A percentile compares a stretch with the other conserved stretches of the same genome.
phyloP scores from a whole-genome alignment of 441 rosid genomes.

The Erodium trifolium region DNA sequence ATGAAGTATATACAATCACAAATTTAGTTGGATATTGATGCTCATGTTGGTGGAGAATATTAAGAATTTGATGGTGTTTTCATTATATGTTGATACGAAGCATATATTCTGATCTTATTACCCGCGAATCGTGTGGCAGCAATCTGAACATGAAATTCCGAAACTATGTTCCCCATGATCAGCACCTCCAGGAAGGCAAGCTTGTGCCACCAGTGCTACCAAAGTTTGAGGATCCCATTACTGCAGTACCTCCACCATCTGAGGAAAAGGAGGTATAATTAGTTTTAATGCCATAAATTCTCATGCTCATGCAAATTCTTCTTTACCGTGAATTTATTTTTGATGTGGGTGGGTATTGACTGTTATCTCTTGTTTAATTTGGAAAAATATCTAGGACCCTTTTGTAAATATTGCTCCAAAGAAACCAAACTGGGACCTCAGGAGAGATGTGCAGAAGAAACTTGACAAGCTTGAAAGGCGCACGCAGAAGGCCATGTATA shows the following conservation, averaged over 20 bases:
- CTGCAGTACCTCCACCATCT: conserved; percentile 43
- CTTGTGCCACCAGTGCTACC: conserved; percentile 85
- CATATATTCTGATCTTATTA: neutral
- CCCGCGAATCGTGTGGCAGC: conserved; percentile 27
- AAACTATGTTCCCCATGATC: conserved; percentile 86
- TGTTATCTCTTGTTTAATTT: conserved; percentile 8
- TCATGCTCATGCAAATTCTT: conserved; percentile 4
- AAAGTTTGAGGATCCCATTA: conserved; percentile 78
- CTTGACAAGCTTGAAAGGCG: conserved; percentile 88
- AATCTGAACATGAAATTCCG: conserved; percentile 73
- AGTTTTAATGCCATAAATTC: conserved; percentile 4
- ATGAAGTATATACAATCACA: neutral
- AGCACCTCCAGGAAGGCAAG: conserved; percentile 83
- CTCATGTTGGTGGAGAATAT: neutral
- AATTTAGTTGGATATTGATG: neutral
- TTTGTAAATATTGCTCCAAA: conserved; percentile 93
- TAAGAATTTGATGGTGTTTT: neutral
- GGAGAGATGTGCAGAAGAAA: conserved; percentile 96
- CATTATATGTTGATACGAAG: neutral
- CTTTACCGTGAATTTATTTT: neutral
- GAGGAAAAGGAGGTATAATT: conserved; percentile 59
- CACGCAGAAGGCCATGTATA: conserved; percentile 68
- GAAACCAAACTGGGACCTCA: conserved; percentile 95
- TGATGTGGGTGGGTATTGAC: neutral
- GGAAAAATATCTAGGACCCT: conserved; percentile 50